These are phyloP conservation scores for Candida gorgasii DNA, from an alignment of 805 yeast species.

Conservation along the genomic window DNA sequence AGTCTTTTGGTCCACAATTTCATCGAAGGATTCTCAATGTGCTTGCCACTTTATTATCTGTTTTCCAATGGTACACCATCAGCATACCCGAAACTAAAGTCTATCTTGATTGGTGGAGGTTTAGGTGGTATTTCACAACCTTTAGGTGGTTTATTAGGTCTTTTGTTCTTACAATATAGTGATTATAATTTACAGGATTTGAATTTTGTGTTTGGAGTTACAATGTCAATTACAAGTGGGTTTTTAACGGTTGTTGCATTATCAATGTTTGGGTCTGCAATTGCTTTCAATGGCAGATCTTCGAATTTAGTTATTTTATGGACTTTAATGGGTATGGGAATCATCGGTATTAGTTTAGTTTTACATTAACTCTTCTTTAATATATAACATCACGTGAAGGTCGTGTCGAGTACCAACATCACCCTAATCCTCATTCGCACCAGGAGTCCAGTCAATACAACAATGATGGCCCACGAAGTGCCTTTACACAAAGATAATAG, in stretches of 20 bases:
- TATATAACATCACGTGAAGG: too few relatives aligned
- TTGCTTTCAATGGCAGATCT: constrained; percentile 69
- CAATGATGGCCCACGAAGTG: constrained; percentile 37
- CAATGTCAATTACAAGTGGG: constrained; percentile 79
- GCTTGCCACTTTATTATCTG: constrained; percentile 83
- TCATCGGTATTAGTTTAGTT: constrained; percentile 41
- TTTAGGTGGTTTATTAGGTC: constrained; percentile 78
- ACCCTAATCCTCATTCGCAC: neutral
- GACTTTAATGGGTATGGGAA: constrained; percentile 58
- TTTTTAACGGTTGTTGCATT: constrained; percentile 78
- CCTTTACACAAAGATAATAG: constrained; percentile 23
- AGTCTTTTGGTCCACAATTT: constrained; percentile 88
- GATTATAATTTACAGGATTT: constrained; percentile 36
- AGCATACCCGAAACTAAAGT: constrained; percentile 46
- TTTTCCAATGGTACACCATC: constrained; percentile 44
- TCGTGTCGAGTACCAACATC: neutral
- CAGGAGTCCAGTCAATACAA: too few relatives aligned
- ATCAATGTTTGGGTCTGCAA: constrained; percentile 84
- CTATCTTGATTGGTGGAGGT: constrained; percentile 62
- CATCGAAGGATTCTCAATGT: constrained; percentile 93
- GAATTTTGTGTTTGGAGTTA: constrained; percentile 54
- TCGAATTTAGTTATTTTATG: constrained; percentile 60
- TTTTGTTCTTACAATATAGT: constrained; percentile 42
- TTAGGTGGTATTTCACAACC: constrained; percentile 90
- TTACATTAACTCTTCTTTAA: too few relatives aligned